Conservation (phyloP, 768 basidiomycete genomes). For the Ephemerocybe angulata region DNA sequence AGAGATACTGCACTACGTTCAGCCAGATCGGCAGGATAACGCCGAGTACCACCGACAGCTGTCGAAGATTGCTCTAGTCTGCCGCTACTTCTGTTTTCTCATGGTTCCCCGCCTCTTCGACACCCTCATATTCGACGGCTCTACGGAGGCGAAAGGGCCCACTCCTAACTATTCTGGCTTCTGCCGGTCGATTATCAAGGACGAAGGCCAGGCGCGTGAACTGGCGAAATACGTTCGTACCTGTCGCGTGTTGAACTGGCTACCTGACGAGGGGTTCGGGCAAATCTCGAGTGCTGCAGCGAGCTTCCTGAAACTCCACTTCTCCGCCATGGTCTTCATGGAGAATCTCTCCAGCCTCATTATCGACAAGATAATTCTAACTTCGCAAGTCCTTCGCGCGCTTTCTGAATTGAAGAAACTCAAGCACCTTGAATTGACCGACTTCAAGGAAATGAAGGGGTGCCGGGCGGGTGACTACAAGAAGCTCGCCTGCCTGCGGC, state of each 20-base stretch:
- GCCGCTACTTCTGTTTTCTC: slow-evolving; percentile 38
- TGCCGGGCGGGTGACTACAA: not conserved
- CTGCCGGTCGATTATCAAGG: not conserved
- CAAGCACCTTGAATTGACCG: not conserved
- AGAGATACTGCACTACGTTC: slow-evolving; percentile 35
- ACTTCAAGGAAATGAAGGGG: not conserved
- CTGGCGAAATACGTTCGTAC: not conserved
- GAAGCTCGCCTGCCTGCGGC: not conserved
- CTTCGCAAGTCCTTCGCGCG: not conserved
- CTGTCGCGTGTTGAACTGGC: not conserved
- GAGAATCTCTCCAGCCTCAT: not conserved
- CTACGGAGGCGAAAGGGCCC: not conserved
- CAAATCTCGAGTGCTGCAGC: not conserved
- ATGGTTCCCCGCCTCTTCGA: slow-evolving; percentile 40
- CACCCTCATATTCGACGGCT: slow-evolving; percentile 22
- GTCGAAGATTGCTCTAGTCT: slow-evolving; percentile 35
- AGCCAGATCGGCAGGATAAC: slow-evolving; percentile 13
- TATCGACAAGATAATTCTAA: not conserved
- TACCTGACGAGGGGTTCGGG: not conserved
- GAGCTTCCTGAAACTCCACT: not conserved
- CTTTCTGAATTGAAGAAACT: not conserved
- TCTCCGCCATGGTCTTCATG: not conserved
- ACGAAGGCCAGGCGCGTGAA: not conserved
- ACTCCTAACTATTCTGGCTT: not conserved
- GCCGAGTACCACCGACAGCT: slow-evolving; percentile 19